Evolutionary conservation across 2,329 filamentous ascomycete species (phyloP), one percentile per base, ranked within the genome.

Genomic region (Rosellinia necatrix): DNA sequence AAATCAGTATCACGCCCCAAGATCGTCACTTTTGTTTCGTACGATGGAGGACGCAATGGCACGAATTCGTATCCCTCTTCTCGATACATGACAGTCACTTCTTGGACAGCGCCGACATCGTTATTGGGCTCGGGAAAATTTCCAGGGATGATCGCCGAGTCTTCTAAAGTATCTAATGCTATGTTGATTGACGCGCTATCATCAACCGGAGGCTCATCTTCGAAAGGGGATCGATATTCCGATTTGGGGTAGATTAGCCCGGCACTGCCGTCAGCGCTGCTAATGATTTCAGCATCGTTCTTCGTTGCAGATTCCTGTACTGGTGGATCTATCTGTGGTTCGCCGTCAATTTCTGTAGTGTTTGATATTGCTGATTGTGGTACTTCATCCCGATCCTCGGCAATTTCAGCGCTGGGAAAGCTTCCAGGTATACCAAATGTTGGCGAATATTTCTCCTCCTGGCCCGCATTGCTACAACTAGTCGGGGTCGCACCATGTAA

Each of bases 271-370:
- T 58, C 50, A 34, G 51, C 30, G 34, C 12, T 17, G 24, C 25
- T n/a, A 10, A 27, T 19, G 13, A 30, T 42, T 46, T 42, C 42
- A 65, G 64, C 12, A 66, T 60, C 49, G 53, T 60, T 42, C 47
- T 46, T n/a, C 52, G 59, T 25, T 41, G 61, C 54, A 15, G 68
- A 61, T 21, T 74, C 69, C 38, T 72, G 74, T 13, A 75, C 64
- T 1, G 78, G 74, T 1, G 80, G 74, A 41, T 85, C 82, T 1
- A 80, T 83, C 68, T 91, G 88, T 19, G 85, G 80, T 63, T 91
- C 88, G n/a, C 78, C 80, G 62, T 92, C 89, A 63, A 91, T 89
- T 64, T 90, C 86, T 0, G 88, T 91, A 6, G 80, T 80, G 37
- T 79, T 75, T 5, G 88, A 89, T 12, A 84, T 68, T 3, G 86